Evolutionary conservation across 192 early-diverging fungal genomes (phyloP).

Genomic region (Podila epicladia): DNA sequence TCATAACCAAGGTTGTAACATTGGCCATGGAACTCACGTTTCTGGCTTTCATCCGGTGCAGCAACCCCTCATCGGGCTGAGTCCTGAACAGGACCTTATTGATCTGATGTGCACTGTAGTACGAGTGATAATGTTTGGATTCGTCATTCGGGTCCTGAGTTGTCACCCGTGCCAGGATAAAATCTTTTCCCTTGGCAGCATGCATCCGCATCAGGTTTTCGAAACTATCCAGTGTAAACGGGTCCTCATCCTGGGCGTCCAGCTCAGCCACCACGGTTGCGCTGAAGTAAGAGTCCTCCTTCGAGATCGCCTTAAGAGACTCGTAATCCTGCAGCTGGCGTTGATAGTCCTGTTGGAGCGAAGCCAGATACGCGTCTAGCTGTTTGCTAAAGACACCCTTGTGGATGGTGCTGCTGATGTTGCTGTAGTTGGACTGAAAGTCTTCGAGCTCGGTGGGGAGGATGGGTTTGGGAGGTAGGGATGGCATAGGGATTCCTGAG

Average conservation of each 20-base stretch:
- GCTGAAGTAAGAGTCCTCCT: conserved; percentile 14
- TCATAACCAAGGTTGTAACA: no score
- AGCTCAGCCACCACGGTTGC: conserved; percentile 59
- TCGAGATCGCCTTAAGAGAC: background rate
- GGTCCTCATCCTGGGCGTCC: conserved; percentile 74
- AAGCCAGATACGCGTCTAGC: conserved; percentile 22
- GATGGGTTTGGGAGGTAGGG: conserved; percentile 23
- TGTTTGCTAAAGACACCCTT: background rate
- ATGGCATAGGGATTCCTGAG: conserved; percentile 23
- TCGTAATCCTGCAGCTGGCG: conserved; percentile 17
- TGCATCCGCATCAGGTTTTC: conserved; percentile 65
- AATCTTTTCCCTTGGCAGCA: conserved; percentile 68
- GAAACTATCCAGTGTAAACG: conserved; percentile 77
- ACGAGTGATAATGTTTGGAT: conserved; percentile 67
- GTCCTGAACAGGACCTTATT: conserved; percentile 82
- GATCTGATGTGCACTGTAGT: conserved; percentile 78
- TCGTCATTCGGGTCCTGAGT: conserved; percentile 71
- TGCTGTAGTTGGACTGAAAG: conserved; percentile 17
- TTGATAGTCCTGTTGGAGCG: conserved; percentile 20
- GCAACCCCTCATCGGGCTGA: conserved; percentile 76
- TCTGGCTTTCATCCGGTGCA: conserved; percentile 80
- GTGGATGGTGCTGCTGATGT: background rate
- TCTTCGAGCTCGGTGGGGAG: conserved; percentile 33
- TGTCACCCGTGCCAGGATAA: conserved; percentile 73
- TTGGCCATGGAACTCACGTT: conserved; percentile 61